Percentiles rank a stretch among this genome's conserved stretches.
phyloP scores from a whole-genome alignment of 2,329 filamentous ascomycete genomes.

The Apiospora phragmitis region DNA sequence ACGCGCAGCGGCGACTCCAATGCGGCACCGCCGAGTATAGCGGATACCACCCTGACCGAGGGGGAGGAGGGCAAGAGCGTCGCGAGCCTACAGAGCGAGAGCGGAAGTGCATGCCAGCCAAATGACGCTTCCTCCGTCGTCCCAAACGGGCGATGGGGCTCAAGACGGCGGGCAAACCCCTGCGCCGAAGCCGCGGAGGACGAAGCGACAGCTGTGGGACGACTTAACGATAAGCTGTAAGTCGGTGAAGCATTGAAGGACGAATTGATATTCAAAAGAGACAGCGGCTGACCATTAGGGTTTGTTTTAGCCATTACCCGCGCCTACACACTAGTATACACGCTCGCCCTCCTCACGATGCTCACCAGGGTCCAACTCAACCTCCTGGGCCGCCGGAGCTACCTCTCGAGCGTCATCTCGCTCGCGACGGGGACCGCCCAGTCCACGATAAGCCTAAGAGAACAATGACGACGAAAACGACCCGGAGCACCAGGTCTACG shows the following conservation, averaged over 20 bases:
- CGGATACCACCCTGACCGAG: conserved; percentile 74
- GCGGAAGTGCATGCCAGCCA: conserved; percentile 82
- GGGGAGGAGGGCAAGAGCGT: conserved; percentile 76
- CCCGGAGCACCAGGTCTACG: conserved; percentile 77
- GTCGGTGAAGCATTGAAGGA: conserved; percentile 31
- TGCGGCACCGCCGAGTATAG: conserved; percentile 53
- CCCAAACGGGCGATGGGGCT: conserved; percentile 4
- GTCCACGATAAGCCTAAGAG: conserved; percentile 80
- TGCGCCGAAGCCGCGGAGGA: conserved; percentile 61
- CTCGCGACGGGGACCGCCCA: conserved; percentile 75
- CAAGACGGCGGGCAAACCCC: conserved; percentile 41
- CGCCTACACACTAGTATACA: conserved; percentile 90
- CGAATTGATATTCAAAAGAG: neutral
- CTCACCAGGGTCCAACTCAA: conserved; percentile 96
- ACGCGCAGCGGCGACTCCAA: conserved; percentile 56
- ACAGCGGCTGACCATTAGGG: neutral
- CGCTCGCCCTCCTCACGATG: conserved; percentile 82
- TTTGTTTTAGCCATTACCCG: conserved; percentile 73
- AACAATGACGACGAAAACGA: conserved; percentile 85
- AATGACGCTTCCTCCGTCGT: conserved; percentile 55
- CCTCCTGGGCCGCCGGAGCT: conserved; percentile 90
- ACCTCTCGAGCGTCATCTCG: conserved; percentile 92
- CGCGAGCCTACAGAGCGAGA: conserved; percentile 73
- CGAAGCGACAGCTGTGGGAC: conserved; percentile 94
- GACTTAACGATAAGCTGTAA: conserved; percentile 93